Percentiles rank a stretch among this genome's conserved stretches.
These are phyloP conservation scores for Apiospora malaysiana DNA, from an alignment of 2,329 filamentous ascomycete genomes.

Conservation along the genomic window DNA sequence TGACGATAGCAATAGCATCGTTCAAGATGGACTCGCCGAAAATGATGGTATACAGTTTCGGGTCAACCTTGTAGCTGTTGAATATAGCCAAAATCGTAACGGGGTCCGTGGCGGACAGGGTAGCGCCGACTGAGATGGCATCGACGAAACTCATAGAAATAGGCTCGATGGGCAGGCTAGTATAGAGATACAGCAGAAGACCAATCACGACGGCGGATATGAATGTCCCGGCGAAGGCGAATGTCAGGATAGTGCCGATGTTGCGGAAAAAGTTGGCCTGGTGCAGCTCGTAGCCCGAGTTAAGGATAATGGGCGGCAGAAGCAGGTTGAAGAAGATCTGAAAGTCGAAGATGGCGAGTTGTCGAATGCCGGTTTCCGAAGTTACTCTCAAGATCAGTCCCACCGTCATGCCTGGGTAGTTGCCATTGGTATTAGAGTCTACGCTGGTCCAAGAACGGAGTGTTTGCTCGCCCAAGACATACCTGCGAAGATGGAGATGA, in stretches of 20 bases:
- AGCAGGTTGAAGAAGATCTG: constrained; percentile 99
- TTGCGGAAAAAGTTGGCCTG: constrained; percentile 99
- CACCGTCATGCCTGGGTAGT: constrained; percentile 79
- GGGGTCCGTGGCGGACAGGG: constrained; percentile 93
- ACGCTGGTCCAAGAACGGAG: background rate
- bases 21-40: constrained; percentile 98
- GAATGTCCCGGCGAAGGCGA: constrained; percentile 96
- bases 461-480: constrained; percentile 21
- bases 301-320: constrained; percentile 96
- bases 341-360: constrained; percentile 95
- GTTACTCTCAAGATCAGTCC: constrained; percentile 86
- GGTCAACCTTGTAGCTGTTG: constrained; percentile 98
- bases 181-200: constrained; percentile 86
- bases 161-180: constrained; percentile 82
- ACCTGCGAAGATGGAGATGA: constrained; percentile 98
- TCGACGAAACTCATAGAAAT: constrained; percentile 91
- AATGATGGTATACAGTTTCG: constrained; percentile 97
- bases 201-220: constrained; percentile 96
- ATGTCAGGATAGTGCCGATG: constrained; percentile 95
- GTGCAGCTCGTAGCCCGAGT: constrained; percentile 95
- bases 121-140: constrained; percentile 94
- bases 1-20: constrained; percentile 96
- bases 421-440: constrained; percentile 23
- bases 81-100: constrained; percentile 99
- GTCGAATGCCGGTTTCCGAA: constrained; percentile 82